Evolutionary conservation across 352 stramenopile species (phyloP).

Genomic region (Globisporangium middletonii): DNA sequence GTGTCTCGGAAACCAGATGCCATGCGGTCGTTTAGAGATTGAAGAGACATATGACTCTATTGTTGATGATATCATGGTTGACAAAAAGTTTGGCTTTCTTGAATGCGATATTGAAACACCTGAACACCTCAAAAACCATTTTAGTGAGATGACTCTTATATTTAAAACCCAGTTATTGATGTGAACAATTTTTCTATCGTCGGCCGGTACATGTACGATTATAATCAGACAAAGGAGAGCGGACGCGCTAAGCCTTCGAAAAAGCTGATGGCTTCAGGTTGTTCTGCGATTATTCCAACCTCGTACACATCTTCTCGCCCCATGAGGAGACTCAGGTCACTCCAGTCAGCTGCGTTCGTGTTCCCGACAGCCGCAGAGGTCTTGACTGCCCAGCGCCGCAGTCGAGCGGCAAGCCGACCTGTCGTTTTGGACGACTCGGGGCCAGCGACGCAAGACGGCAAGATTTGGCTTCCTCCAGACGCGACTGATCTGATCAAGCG

Average conservation of each 20-base stretch:
- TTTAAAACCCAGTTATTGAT: conserved; percentile 33
- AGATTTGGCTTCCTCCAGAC: background rate
- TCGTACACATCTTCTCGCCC: too few species aligned
- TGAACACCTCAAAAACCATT: conserved; percentile 25
- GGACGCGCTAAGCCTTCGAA: background rate
- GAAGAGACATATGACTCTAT: conserved; percentile 15
- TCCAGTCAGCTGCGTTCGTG: too few species aligned
- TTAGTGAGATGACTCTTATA: conserved; percentile 29
- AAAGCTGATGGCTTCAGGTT: conserved; percentile 21
- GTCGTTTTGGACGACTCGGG: background rate
- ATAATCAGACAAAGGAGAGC: conserved; percentile 7
- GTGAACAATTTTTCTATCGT: conserved; percentile 13
- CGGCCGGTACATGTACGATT: conserved; percentile 24
- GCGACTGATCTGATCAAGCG: background rate
- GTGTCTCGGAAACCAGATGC: conserved; percentile 24
- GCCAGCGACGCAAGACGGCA: background rate
- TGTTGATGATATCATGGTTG: conserved; percentile 23
- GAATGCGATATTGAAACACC: conserved; percentile 34
- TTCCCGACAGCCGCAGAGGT: too few species aligned
- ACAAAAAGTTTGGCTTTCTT: conserved; percentile 34
- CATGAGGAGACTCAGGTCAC: too few species aligned
- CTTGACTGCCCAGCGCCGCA: too few species aligned
- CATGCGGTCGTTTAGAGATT: conserved; percentile 17
- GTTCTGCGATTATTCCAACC: too few species aligned
- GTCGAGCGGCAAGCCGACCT: too few species aligned